A percentile compares a stretch with the other conserved stretches of the same genome.
These are phyloP conservation scores for Persicaria maculosa DNA, from an alignment of 148 eudicot species.

Conservation along the genomic window DNA sequence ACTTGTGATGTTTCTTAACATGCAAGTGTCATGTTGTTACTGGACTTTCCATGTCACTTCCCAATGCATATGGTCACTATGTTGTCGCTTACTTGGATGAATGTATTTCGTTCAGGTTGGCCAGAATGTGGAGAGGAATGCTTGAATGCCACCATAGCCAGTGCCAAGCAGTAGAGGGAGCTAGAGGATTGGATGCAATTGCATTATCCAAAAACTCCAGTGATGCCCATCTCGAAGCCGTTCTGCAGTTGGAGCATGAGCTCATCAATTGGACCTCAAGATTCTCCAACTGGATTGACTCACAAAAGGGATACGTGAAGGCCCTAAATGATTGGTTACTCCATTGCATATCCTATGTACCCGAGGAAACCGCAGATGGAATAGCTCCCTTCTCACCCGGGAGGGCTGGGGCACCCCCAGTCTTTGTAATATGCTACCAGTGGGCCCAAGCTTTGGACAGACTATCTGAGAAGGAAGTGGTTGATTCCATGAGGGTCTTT, in stretches of 20 bases:
- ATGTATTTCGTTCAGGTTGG: slow-evolving; percentile 41
- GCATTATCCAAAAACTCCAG: slow-evolving; percentile 47
- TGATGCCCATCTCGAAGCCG: slow-evolving; percentile 72
- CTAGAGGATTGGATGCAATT: slow-evolving; percentile 60
- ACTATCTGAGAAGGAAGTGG: slow-evolving; percentile 75
- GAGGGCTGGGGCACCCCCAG: slow-evolving; percentile 82
- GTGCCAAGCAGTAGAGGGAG: slow-evolving; percentile 65
- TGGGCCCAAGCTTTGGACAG: slow-evolving; percentile 83
- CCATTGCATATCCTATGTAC: slow-evolving; percentile 63
- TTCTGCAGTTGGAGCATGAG: slow-evolving; percentile 57
- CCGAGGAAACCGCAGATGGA: slow-evolving; percentile 85
- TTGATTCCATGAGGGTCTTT: slow-evolving; percentile 65
- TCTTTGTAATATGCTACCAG: slow-evolving; percentile 76
- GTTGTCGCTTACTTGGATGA: neutral
- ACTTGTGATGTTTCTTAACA: neutral
- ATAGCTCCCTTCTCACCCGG: slow-evolving; percentile 81
- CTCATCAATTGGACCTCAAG: slow-evolving; percentile 66
- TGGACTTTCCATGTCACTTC: neutral
- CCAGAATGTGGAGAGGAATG: slow-evolving; percentile 87
- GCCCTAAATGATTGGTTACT: slow-evolving; percentile 72
- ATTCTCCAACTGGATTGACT: slow-evolving; percentile 69
- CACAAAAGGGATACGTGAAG: slow-evolving; percentile 68
- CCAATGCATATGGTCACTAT: neutral
- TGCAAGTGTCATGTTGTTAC: neutral
- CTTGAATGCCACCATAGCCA: slow-evolving; percentile 84